A percentile compares a stretch with the other conserved stretches of the same genome.
These are phyloP conservation scores for Biancaea sappan DNA, from an alignment of 306 rosid species.

Conservation along the genomic window DNA sequence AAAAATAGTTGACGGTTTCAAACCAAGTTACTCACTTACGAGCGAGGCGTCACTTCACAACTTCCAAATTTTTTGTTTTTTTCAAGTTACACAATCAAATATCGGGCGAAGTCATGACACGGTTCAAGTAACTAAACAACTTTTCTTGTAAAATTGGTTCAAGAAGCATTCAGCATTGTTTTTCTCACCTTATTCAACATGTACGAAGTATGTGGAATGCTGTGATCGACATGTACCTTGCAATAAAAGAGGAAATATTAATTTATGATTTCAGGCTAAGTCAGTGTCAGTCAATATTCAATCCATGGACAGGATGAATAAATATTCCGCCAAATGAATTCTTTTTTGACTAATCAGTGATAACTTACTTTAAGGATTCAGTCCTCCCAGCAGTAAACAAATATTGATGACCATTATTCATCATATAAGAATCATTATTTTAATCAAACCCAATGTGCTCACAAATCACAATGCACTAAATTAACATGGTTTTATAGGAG, in stretches of 20 bases:
- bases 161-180: not conserved
- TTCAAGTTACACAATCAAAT: too few relatives aligned
- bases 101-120: too few relatives aligned
- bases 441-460: not conserved
- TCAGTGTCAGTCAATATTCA: too few relatives aligned
- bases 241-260: not conserved
- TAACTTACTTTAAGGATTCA: conserved; percentile 28
- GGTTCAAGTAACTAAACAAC: too few relatives aligned
- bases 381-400: not conserved
- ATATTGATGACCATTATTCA: not conserved
- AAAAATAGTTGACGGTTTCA: too few relatives aligned
- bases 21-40: too few relatives aligned
- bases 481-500: not conserved
- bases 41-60: too few relatives aligned
- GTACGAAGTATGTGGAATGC: not conserved
- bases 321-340: conserved; percentile 16
- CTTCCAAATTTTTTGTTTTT: too few relatives aligned
- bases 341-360: not conserved
- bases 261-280: not conserved
- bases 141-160: too few relatives aligned
- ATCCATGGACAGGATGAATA: conserved; percentile 25
- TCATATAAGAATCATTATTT: not conserved
- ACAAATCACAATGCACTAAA: not conserved
- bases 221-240: not conserved
- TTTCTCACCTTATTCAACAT: not conserved